Evolutionary conservation across 164 flowering plant genomes (phyloP).

Genomic region (Chloranthus sessilifolius): DNA sequence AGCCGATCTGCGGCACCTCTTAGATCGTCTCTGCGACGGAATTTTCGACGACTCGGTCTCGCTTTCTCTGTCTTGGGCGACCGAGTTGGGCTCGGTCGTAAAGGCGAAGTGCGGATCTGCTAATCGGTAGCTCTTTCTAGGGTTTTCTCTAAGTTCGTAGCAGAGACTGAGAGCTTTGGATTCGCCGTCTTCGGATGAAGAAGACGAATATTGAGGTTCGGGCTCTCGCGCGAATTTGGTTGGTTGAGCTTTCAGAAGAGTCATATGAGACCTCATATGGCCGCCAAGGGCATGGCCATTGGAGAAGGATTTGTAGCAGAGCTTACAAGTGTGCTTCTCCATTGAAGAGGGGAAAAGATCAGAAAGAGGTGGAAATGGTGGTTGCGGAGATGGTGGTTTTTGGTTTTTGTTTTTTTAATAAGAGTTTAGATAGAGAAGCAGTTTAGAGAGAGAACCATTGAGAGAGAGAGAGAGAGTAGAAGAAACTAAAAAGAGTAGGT

Average conservation of each 20-base stretch:
- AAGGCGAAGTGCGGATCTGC: conserved; percentile 61
- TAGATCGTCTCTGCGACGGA: conserved; percentile 51
- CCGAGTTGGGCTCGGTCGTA: conserved; percentile 31
- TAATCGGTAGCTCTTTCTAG: conserved; percentile 43
- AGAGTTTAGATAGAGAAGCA: not conserved
- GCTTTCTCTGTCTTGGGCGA: conserved; percentile 64
- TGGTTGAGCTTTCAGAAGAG: no score
- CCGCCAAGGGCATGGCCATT: conserved; percentile 92
- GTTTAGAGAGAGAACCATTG: no score
- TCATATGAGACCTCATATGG: conserved; percentile 92
- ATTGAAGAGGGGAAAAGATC: conserved; percentile 18
- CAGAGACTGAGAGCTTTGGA: conserved; percentile 13
- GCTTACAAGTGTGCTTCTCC: conserved; percentile 57
- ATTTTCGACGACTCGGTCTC: conserved; percentile 71
- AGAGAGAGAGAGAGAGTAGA: conserved; percentile 12
- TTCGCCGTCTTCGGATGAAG: conserved; percentile 9
- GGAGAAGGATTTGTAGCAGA: conserved; percentile 61
- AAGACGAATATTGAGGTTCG: conserved; percentile 20
- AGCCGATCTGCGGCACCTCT: conserved; percentile 30
- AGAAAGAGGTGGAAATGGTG: conserved; percentile 1
- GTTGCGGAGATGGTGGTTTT: not conserved
- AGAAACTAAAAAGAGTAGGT: conserved; percentile 50
- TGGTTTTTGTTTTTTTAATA: not conserved
- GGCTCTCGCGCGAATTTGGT: conserved; percentile 13
- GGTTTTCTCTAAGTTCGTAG: conserved; percentile 70